phyloP scores from a whole-genome alignment of 768 basidiomycete genomes.

The Tricholoma flavovirens region DNA sequence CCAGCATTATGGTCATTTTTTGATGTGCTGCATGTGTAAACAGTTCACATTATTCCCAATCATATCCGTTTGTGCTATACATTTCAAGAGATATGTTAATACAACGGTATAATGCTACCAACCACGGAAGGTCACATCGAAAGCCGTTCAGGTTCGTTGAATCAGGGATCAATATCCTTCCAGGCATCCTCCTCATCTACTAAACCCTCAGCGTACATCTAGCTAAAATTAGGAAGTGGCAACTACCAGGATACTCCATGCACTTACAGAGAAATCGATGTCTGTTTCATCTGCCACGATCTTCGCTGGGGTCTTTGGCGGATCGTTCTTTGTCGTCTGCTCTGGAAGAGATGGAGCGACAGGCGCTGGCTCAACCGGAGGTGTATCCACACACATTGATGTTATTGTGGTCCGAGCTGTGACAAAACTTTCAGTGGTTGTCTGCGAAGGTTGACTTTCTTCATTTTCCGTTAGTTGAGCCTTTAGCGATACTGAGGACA shows the following conservation, averaged over 20 bases:
- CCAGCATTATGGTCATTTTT: too few species aligned
- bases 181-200: conserved; percentile 11
- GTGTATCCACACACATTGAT: background rate
- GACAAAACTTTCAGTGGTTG: background rate
- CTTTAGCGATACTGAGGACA: background rate
- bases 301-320: background rate
- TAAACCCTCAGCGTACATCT: conserved; percentile 14
- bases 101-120: background rate
- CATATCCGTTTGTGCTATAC: background rate
- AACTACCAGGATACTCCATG: background rate
- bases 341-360: background rate
- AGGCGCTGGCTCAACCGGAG: background rate
- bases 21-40: background rate
- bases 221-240: background rate
- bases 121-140: background rate
- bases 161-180: conserved; percentile 2
- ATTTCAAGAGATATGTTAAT: background rate
- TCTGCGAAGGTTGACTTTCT: background rate
- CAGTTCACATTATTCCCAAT: background rate
- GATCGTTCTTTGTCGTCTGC: background rate
- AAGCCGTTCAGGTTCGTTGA: background rate
- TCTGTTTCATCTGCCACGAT: conserved; percentile 13
- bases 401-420: background rate
- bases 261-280: conserved; percentile 9
- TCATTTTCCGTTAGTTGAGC: background rate